Evolutionary conservation across 164 flowering plant genomes (phyloP).

Genomic region (Piper longum): DNA sequence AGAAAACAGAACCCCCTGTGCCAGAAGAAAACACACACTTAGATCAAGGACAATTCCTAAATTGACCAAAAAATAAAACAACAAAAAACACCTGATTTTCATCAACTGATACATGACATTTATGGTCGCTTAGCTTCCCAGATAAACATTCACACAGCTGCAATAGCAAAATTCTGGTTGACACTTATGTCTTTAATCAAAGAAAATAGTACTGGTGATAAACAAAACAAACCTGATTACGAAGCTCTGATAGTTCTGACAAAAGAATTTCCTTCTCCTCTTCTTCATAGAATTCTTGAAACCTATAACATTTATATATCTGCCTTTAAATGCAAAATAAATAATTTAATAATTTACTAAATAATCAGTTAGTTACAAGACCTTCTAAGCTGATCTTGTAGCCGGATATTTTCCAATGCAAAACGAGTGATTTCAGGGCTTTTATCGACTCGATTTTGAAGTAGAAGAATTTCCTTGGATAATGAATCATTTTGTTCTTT

Average conservation of each 20-base stretch:
- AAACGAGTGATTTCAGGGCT: slow-evolving; percentile 98
- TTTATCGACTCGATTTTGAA: slow-evolving; percentile 58
- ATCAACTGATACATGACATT: slow-evolving; percentile 9
- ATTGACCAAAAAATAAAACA: neutral
- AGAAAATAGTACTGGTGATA: neutral
- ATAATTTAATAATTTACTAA: neutral
- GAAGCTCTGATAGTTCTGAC: slow-evolving; percentile 56
- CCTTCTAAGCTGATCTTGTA: slow-evolving; percentile 82
- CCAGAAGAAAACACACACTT: neutral
- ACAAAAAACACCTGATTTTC: slow-evolving; percentile 25
- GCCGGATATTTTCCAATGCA: slow-evolving; percentile 88
- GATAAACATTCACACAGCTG: slow-evolving; percentile 56
- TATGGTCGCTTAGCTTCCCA: slow-evolving; percentile 25
- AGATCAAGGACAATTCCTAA: neutral
- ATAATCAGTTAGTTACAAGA: slow-evolving; percentile 11
- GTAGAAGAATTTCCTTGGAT: slow-evolving; percentile 57
- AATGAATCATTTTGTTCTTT: slow-evolving; percentile 60
- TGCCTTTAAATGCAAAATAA: neutral
- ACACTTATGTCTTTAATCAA: neutral
- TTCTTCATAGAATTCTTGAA: slow-evolving; percentile 90
- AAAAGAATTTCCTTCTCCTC: slow-evolving; percentile 81
- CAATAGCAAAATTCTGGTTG: slow-evolving; percentile 1
- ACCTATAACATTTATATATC: slow-evolving; percentile 22
- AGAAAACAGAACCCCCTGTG: slow-evolving; percentile 10
- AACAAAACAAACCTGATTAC: slow-evolving; percentile 48